Conservation (phyloP, 352 stramenopile genomes). For the Globisporangium apiculatum region DNA sequence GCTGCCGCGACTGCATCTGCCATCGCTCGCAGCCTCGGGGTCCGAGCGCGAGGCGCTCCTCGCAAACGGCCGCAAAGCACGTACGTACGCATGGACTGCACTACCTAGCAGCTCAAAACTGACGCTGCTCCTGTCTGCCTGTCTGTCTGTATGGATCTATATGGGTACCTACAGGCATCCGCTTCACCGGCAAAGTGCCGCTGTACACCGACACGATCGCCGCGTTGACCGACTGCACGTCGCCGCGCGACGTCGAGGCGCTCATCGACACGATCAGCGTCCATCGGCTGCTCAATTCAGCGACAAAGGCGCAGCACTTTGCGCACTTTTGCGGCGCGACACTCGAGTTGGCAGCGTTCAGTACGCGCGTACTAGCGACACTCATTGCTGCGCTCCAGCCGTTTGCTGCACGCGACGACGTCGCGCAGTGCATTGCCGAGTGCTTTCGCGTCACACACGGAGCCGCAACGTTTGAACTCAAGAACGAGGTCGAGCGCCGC, state of each 20-base stretch:
- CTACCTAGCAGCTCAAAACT: too few species aligned
- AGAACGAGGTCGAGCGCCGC: slow-evolving; percentile 59
- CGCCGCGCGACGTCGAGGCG: slow-evolving; percentile 44
- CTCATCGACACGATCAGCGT: slow-evolving; percentile 48
- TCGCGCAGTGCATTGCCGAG: slow-evolving; percentile 44
- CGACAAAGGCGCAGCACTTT: slow-evolving; percentile 74
- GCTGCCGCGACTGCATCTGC: slow-evolving; percentile 32
- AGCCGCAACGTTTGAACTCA: slow-evolving; percentile 42
- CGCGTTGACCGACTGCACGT: slow-evolving; percentile 28
- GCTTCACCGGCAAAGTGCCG: slow-evolving; percentile 52
- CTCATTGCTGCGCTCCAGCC: slow-evolving; percentile 53
- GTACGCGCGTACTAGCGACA: slow-evolving; percentile 27
- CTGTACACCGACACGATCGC: slow-evolving; percentile 67
- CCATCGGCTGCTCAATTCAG: slow-evolving; percentile 53
- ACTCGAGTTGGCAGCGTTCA: slow-evolving; percentile 32
- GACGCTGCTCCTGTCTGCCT: too few species aligned
- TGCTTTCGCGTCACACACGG: slow-evolving; percentile 45
- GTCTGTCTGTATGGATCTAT: background rate
- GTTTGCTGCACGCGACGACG: slow-evolving; percentile 36
- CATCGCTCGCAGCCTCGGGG: slow-evolving; percentile 22
- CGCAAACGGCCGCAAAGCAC: slow-evolving; percentile 26
- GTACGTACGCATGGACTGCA: slow-evolving; percentile 11
- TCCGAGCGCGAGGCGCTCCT: slow-evolving; percentile 49
- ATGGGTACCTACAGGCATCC: slow-evolving; percentile 20
- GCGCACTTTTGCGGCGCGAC: slow-evolving; percentile 37